Evolutionary conservation across 345 rosid species (phyloP).

Genomic region (Laguncularia racemosa): DNA sequence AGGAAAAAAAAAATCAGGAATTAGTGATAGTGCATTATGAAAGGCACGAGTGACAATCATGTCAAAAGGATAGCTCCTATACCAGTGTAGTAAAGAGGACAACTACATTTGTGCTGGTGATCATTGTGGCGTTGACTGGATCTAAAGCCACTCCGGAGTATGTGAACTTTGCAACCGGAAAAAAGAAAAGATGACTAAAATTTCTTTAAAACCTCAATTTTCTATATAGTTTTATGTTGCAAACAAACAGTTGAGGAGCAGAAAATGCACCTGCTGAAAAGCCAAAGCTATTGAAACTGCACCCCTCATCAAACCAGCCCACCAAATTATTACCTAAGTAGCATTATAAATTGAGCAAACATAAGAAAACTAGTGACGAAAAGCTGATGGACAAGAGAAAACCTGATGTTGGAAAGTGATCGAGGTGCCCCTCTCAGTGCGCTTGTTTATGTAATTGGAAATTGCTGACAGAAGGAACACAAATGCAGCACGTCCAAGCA

Average conservation of each 20-base stretch:
- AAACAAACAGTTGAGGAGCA: neutral
- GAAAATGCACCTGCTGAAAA: slow-evolving; percentile 62
- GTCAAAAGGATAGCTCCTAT: slow-evolving; percentile 5
- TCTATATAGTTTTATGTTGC: neutral
- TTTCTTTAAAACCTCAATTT: neutral
- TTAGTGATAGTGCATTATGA: neutral
- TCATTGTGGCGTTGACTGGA: slow-evolving; percentile 60
- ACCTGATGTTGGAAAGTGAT: slow-evolving; percentile 73
- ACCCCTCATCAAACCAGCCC: slow-evolving; percentile 95
- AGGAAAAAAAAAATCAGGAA: neutral
- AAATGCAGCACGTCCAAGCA: slow-evolving; percentile 75
- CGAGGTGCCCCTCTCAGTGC: slow-evolving; percentile 26
- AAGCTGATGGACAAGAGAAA: neutral
- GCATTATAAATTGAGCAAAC: neutral
- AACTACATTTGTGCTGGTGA: slow-evolving; percentile 55
- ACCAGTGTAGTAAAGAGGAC: slow-evolving; percentile 77
- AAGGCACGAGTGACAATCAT: neutral
- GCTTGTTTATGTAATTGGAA: slow-evolving; percentile 54
- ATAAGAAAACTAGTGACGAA: too few relatives aligned
- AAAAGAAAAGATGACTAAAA: neutral
- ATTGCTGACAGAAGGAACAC: slow-evolving; percentile 72
- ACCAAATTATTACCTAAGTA: slow-evolving; percentile 71
- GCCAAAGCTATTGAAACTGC: slow-evolving; percentile 93
- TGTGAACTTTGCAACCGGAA: slow-evolving; percentile 37
- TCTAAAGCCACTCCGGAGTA: slow-evolving; percentile 61